These are phyloP conservation scores for Arabidopsis hybrid DNA, from an alignment of 441 rosid genomes.

Conservation along the genomic window DNA sequence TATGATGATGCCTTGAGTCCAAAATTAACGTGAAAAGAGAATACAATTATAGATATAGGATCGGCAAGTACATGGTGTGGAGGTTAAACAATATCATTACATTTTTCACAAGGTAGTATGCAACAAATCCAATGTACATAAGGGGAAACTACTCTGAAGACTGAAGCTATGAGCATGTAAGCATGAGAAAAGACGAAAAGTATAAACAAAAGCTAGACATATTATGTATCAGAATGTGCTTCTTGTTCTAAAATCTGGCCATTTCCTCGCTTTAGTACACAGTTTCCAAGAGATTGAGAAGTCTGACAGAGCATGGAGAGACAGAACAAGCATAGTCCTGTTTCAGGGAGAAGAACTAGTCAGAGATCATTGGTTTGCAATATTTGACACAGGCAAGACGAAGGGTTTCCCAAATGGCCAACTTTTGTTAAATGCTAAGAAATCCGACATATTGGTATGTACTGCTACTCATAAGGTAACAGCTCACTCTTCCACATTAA, in stretches of 20 bases:
- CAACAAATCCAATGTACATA: constrained; percentile 2
- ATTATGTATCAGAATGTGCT: constrained; percentile 31
- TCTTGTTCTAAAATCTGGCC: constrained; percentile 36
- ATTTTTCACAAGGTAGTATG: background rate
- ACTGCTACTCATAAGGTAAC: constrained; percentile 17
- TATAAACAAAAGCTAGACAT: constrained; percentile 7
- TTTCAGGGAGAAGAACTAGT: constrained; percentile 26
- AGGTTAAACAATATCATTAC: constrained; percentile 34
- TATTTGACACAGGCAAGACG: constrained; percentile 29
- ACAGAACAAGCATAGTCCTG: constrained; percentile 85
- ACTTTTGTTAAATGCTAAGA: background rate
- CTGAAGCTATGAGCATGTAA: constrained; percentile 22
- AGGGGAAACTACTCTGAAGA: background rate
- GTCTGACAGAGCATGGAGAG: constrained; percentile 64
- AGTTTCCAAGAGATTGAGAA: constrained; percentile 53
- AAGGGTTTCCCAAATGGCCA: constrained; percentile 3
- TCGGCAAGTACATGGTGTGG: background rate
- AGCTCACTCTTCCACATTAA: constrained; percentile 16
- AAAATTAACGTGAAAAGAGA: background rate
- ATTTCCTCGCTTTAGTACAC: constrained; percentile 49
- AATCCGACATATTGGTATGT: constrained; percentile 5
- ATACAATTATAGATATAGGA: background rate
- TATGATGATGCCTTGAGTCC: background rate
- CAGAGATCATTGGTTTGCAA: constrained; percentile 26
- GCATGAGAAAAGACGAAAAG: background rate